Conservation (phyloP, 805 yeast genomes). For the Kazachstania taianensis region DNA sequence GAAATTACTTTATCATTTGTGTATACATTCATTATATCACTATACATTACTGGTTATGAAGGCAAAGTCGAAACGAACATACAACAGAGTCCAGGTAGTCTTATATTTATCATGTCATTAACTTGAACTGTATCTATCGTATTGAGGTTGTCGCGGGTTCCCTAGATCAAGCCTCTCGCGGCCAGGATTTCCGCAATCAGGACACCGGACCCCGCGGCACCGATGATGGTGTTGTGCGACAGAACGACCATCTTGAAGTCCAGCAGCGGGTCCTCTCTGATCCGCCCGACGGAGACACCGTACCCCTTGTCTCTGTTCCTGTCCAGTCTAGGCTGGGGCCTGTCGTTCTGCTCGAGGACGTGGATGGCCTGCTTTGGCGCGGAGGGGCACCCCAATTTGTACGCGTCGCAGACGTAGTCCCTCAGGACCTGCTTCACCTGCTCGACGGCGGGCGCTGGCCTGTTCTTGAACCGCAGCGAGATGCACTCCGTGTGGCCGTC, state of each 20-base stretch:
- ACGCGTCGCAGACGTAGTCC: conserved; percentile 77
- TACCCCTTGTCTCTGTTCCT: conserved; percentile 90
- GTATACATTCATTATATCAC: too few relatives aligned
- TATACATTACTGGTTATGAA: too few relatives aligned
- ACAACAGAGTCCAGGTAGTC: too few relatives aligned
- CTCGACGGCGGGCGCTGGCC: conserved; percentile 79
- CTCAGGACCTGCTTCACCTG: conserved; percentile 60
- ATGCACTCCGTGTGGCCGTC: conserved; percentile 98
- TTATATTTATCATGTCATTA: too few relatives aligned
- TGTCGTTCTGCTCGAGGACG: conserved; percentile 78
- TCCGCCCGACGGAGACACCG: conserved; percentile 90
- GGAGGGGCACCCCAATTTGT: conserved; percentile 68
- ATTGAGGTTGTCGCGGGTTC: too few relatives aligned
- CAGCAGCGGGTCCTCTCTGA: conserved; percentile 85
- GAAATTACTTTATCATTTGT: too few relatives aligned
- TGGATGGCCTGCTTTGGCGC: conserved; percentile 92
- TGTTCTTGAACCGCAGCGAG: conserved; percentile 67
- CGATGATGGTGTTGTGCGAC: conserved; percentile 93
- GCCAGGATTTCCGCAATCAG: conserved; percentile 84
- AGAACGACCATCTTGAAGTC: conserved; percentile 96
- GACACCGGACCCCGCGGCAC: conserved; percentile 98
- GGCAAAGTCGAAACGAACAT: too few relatives aligned
- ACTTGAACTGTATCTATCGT: too few relatives aligned
- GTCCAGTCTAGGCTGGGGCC: conserved; percentile 98
- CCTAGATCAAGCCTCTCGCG: conserved; percentile 63